These are phyloP conservation scores for Linderina pennispora DNA, from an alignment of 192 early-diverging fungal genomes.

Conservation along the genomic window DNA sequence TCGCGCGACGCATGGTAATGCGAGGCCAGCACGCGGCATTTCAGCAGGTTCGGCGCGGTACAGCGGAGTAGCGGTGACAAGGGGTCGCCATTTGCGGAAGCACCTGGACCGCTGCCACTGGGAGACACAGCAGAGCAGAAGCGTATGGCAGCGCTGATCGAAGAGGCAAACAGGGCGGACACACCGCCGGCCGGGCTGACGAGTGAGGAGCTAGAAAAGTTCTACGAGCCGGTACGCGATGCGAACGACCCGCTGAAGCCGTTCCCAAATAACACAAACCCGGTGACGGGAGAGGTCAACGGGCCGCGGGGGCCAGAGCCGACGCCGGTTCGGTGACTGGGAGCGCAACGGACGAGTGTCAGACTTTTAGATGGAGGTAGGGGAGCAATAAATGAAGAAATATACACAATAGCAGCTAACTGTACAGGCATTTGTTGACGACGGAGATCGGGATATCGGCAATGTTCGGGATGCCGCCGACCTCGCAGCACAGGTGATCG, in stretches of 20 bases:
- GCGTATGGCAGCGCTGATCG: slow-evolving; percentile 55
- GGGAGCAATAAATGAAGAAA: neutral
- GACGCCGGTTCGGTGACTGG: slow-evolving; percentile 79
- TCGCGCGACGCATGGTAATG: neutral
- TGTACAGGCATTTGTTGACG: slow-evolving; percentile 66
- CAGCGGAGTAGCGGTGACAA: neutral
- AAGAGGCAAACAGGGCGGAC: slow-evolving; percentile 34
- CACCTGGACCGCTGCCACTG: slow-evolving; percentile 58
- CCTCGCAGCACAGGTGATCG: slow-evolving; percentile 20
- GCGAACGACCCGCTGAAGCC: slow-evolving; percentile 43
- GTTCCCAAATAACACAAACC: slow-evolving; percentile 64
- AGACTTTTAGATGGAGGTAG: slow-evolving; percentile 48
- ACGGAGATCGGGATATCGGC: slow-evolving; percentile 52
- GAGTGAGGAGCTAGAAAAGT: slow-evolving; percentile 40
- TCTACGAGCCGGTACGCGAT: slow-evolving; percentile 31
- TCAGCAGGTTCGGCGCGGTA: neutral
- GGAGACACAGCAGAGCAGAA: slow-evolving; percentile 55
- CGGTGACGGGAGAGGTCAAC: slow-evolving; percentile 62
- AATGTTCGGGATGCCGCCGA: slow-evolving; percentile 41
- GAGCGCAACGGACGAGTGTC: slow-evolving; percentile 71
- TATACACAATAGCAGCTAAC: slow-evolving; percentile 22
- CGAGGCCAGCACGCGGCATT: neutral
- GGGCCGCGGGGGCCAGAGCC: slow-evolving; percentile 75
- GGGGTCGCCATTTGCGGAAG: slow-evolving; percentile 21
- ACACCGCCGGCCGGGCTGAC: slow-evolving; percentile 30